Percentiles rank a stretch among this genome's conserved stretches.
These are phyloP conservation scores for Aspergillus indologenus DNA, from an alignment of 495 filamentous ascomycete genomes.

Conservation along the genomic window DNA sequence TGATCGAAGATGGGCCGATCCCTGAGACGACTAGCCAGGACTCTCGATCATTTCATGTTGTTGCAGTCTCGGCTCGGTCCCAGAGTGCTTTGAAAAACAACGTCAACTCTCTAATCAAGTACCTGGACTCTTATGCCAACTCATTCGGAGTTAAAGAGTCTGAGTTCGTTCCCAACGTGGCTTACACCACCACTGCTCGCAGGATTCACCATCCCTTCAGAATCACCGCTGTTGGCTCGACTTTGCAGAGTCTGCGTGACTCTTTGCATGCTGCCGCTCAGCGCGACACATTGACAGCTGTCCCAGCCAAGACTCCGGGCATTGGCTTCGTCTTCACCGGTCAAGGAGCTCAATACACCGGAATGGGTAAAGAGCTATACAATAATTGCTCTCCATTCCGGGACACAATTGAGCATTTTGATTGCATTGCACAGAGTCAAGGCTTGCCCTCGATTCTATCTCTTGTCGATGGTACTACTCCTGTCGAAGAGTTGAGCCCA, in stretches of 20 bases:
- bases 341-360: conserved; percentile 56
- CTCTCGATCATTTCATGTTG: conserved; percentile 45
- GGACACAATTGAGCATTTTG: conserved; percentile 63
- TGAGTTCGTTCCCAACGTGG: conserved; percentile 41
- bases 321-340: conserved; percentile 55
- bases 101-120: conserved; percentile 47
- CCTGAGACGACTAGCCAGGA: conserved; percentile 45
- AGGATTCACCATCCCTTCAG: conserved; percentile 80
- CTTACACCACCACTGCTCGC: conserved; percentile 81
- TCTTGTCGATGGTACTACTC: conserved; percentile 53
- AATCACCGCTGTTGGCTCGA: conserved; percentile 54
- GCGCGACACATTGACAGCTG: conserved; percentile 36
- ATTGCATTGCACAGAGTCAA: conserved; percentile 64
- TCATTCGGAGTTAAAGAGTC: conserved; percentile 37
- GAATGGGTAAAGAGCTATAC: conserved; percentile 72
- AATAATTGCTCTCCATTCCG: conserved; percentile 65
- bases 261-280: conserved; percentile 21
- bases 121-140: conserved; percentile 48
- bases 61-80: conserved; percentile 53
- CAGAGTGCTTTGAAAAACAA: conserved; percentile 56
- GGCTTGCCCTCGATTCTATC: conserved; percentile 64
- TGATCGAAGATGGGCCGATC: conserved; percentile 55
- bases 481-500: conserved; percentile 59
- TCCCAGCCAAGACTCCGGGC: conserved; percentile 42
- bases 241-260: conserved; percentile 29